A percentile compares a stretch with the other conserved stretches of the same genome.
Evolutionary conservation across 352 stramenopile genomes (phyloP).

Genomic region (Phytopythium mirpurense): DNA sequence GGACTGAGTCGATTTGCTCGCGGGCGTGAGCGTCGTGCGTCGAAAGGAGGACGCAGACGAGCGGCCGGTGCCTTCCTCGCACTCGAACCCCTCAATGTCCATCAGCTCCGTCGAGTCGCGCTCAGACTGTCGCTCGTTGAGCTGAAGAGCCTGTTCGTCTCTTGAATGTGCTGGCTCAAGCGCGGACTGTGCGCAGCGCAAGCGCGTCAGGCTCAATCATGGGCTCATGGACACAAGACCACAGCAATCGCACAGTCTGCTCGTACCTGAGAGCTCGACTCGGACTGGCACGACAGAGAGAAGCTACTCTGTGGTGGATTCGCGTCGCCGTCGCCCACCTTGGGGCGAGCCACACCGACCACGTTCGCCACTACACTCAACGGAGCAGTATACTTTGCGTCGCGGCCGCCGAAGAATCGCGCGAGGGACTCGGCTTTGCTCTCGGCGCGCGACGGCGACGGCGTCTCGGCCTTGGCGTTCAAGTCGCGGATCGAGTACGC

Average conservation of each 20-base stretch:
- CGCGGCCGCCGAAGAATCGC: constrained; percentile 11
- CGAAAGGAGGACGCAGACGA: neutral
- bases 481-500: constrained; percentile 24
- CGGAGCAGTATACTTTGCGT: too few relatives aligned
- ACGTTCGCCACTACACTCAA: too few relatives aligned
- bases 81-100: constrained; percentile 12
- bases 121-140: neutral
- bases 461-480: neutral
- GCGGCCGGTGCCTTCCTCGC: constrained; percentile 6
- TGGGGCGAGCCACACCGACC: neutral
- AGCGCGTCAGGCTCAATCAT: neutral
- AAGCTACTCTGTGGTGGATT: neutral
- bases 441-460: constrained; percentile 3
- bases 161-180: neutral
- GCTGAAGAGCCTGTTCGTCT: neutral
- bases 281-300: neutral
- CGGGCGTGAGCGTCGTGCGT: neutral
- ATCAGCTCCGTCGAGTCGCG: constrained; percentile 2
- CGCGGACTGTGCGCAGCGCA: neutral
- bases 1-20: constrained; percentile 1
- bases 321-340: neutral
- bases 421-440: constrained; percentile 11
- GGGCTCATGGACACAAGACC: neutral
- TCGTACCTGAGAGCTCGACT: constrained; percentile 7
- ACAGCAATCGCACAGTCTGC: neutral